Base-by-base conservation (phyloP, 139 green algal genomes). In the Chlorella vulgaris region DNA sequence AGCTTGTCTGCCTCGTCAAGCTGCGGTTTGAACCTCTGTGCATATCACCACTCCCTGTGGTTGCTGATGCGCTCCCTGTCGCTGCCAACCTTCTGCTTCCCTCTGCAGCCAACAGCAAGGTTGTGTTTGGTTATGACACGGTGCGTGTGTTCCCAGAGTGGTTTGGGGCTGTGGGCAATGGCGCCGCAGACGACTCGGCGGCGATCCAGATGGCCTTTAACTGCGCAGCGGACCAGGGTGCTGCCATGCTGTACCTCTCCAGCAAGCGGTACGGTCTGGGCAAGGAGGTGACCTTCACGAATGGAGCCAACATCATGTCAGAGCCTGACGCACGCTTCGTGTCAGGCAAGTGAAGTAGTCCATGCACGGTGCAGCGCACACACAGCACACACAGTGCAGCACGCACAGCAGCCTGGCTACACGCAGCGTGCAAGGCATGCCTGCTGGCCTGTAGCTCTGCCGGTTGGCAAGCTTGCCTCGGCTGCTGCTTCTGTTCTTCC, bases 231-330 rank as follows among this genome's bases (percentile, higher is more conserved):
- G 33, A 28, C 24, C 21, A 36, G 1, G 55, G 55, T 1, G 39
- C 39, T 7, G 80, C 80, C 36, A 85, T 85, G 80, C 69, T 85
- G 6, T 85, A 85, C 65, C 50, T 85, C 13, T 74, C 63, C 35
- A 18, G 2, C 35, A 50, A 68, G 33, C 40, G 36, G 1, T 85
- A 85, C 13, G 80, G 69, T 28, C 28, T 85, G 4, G 80, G 80
- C 2, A 61, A 8, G 21, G 69, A 76, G 74, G 40, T 85, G 66
- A 22, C 26, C 7, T 79, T 80, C 36, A 62, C 55, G 7, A 74
- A 65, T 38, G 55, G 24, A 7, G 69, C 80, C 39, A 85, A 71
- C 63, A 47, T 85, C 24, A 74, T 81, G 67, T 68, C 80, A 3
- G 67, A 85, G 80, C 69, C 80, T 38, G 40, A 21, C n/a, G 74